A percentile compares a stretch with the other conserved stretches of the same genome.
Evolutionary conservation across 1,139 yeast genomes (phyloP).

Genomic region (Suhomyces ambrosiae): DNA sequence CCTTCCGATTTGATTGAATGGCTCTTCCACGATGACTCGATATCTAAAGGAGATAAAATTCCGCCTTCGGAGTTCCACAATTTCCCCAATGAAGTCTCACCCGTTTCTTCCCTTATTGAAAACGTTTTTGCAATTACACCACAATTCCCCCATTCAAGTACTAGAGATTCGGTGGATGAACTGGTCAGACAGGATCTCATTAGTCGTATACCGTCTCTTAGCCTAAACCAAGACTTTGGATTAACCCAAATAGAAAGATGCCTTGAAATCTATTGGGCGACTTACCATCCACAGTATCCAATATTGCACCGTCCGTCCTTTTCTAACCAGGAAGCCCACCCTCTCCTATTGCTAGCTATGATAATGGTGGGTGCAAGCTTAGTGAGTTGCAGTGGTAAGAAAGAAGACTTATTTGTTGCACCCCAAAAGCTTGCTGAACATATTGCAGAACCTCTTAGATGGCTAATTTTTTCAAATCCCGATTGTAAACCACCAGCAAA

Average conservation of each 20-base stretch:
- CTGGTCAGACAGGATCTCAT: conserved; percentile 31
- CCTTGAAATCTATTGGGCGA: conserved; percentile 50
- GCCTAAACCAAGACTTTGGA: conserved; percentile 30
- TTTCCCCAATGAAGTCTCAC: conserved; percentile 24
- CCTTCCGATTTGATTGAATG: conserved; percentile 35
- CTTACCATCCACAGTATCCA: conserved; percentile 63
- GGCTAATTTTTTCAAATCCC: conserved; percentile 57
- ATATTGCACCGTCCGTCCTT: conserved; percentile 65
- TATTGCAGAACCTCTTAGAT: conserved; percentile 64
- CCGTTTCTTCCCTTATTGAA: conserved; percentile 30
- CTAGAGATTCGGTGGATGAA: conserved; percentile 28
- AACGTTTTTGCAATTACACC: conserved; percentile 34
- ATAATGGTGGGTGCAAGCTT: conserved; percentile 51
- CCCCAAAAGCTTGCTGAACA: conserved; percentile 29
- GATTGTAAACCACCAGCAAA: conserved; percentile 59
- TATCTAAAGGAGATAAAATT: conserved; percentile 7
- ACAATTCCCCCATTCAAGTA: conserved; percentile 32
- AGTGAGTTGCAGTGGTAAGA: conserved; percentile 18
- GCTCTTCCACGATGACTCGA: conserved; percentile 30
- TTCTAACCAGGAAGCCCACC: conserved; percentile 51
- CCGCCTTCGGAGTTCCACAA: conserved; percentile 17
- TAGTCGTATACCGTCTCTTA: conserved; percentile 35
- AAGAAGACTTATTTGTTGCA: conserved; percentile 19
- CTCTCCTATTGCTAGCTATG: conserved; percentile 56
- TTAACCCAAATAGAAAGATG: conserved; percentile 27